phyloP scores from a whole-genome alignment of 2,329 filamentous ascomycete genomes.

The Sclerotinia trifoliorum region DNA sequence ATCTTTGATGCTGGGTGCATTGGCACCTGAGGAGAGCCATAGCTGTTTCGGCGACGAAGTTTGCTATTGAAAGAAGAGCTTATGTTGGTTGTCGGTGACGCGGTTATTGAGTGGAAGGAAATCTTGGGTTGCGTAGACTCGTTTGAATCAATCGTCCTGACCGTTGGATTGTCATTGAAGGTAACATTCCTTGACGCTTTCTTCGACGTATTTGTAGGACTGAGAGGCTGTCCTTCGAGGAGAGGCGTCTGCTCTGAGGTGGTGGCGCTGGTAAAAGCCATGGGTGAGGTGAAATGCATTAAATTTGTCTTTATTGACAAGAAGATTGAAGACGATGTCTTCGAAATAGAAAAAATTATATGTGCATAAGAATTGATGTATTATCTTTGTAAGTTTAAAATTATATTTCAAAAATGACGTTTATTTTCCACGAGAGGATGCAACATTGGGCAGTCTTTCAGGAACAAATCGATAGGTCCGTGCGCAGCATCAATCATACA shows the following conservation, averaged over 20 bases:
- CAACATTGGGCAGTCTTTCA: conserved; percentile 14
- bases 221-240: conserved; percentile 5
- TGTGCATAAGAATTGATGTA: conserved; percentile 4
- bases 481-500: neutral
- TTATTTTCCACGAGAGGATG: conserved; percentile 14
- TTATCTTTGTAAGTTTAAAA: neutral
- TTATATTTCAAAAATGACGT: conserved; percentile 19
- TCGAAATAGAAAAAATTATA: neutral
- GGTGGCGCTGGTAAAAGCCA: conserved; percentile 17
- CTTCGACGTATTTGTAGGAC: conserved; percentile 14
- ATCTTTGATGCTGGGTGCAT: conserved; percentile 62
- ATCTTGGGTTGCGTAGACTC: conserved; percentile 4
- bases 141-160: conserved; percentile 55
- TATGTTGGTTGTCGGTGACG: conserved; percentile 47
- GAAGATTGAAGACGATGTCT: neutral
- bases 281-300: neutral
- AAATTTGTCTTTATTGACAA: neutral
- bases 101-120: conserved; percentile 29
- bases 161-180: conserved; percentile 69
- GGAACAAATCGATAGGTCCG: conserved; percentile 5
- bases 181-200: conserved; percentile 59
- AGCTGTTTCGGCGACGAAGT: conserved; percentile 80
- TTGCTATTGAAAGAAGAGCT: conserved; percentile 84
- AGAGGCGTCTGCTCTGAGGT: conserved; percentile 21
- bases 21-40: conserved; percentile 50